Conservation (phyloP, 768 basidiomycete genomes). For the Termitomyces heimii region DNA sequence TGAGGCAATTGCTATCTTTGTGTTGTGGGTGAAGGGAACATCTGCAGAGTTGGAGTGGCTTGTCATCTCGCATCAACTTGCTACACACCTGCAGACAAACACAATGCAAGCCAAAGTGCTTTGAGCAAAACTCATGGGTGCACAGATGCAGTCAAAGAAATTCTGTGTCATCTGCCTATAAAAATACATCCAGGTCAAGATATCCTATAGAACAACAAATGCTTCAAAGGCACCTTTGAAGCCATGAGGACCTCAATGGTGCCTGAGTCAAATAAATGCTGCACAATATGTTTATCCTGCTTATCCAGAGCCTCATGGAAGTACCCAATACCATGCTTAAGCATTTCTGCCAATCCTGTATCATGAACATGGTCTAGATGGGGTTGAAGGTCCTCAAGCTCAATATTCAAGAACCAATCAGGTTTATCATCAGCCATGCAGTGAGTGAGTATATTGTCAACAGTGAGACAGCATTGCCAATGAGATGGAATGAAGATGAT, state of each 20-base stretch:
- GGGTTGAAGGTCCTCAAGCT: constrained; percentile 72
- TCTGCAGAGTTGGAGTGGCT: too few relatives aligned
- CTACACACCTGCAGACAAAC: too few relatives aligned
- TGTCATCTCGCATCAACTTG: too few relatives aligned
- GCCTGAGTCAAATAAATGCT: constrained; percentile 87
- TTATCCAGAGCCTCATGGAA: constrained; percentile 92
- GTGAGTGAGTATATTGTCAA: constrained; percentile 85
- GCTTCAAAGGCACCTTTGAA: constrained; percentile 58
- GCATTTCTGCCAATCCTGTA: constrained; percentile 63
- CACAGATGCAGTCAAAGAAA: background rate
- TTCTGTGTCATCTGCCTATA: constrained; percentile 98
- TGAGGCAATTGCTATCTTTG: too few relatives aligned
- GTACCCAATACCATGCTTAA: constrained; percentile 89
- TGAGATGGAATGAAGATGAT: constrained; percentile 91
- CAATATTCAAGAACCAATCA: constrained; percentile 86
- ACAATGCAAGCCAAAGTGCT: too few relatives aligned
- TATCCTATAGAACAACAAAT: constrained; percentile 50
- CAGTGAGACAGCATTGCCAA: constrained; percentile 88
- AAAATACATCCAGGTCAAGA: constrained; percentile 98
- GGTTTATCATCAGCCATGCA: constrained; percentile 83
- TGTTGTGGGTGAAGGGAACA: too few relatives aligned
- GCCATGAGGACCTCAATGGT: constrained; percentile 94
- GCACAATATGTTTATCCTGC: constrained; percentile 92
- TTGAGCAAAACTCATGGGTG: too few relatives aligned
- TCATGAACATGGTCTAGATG: constrained; percentile 86